Percentiles rank a stretch among this genome's conserved stretches.
Conservation (phyloP, 164 flowering plant genomes). For the Akebia trifoliata region DNA sequence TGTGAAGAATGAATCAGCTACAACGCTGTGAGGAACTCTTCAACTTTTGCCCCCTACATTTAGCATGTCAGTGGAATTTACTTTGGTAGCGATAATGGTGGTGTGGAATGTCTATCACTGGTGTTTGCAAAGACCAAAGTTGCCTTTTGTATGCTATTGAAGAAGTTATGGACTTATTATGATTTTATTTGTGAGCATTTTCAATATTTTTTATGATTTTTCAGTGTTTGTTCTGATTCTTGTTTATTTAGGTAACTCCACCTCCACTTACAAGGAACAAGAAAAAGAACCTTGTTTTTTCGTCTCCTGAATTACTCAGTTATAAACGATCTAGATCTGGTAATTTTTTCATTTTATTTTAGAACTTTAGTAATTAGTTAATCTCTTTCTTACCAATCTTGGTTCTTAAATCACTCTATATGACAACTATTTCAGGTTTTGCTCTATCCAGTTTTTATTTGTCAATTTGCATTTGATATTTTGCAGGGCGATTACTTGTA, state of each 20-base stretch:
- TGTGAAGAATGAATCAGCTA: not conserved
- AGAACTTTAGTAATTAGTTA: too few relatives aligned
- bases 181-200: not conserved
- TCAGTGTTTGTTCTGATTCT: not conserved
- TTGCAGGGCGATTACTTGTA: conserved; percentile 53
- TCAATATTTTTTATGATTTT: not conserved
- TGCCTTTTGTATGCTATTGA: not conserved
- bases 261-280: conserved; percentile 1
- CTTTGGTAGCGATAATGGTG: too few relatives aligned
- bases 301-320: conserved; percentile 30
- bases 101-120: too few relatives aligned
- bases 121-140: not conserved
- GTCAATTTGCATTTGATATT: conserved; percentile 11
- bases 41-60: not conserved
- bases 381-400: not conserved
- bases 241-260: conserved; percentile 18
- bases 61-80: too few relatives aligned
- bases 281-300: conserved; percentile 9
- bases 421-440: not conserved
- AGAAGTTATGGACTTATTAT: not conserved
- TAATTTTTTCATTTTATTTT: conserved; percentile 5
- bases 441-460: conserved; percentile 1
- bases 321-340: conserved; percentile 51
- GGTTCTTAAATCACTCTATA: not conserved
- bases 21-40: not conserved